Conservation (phyloP, 2,329 filamentous ascomycete species). For the Akanthomyces lecanii region DNA sequence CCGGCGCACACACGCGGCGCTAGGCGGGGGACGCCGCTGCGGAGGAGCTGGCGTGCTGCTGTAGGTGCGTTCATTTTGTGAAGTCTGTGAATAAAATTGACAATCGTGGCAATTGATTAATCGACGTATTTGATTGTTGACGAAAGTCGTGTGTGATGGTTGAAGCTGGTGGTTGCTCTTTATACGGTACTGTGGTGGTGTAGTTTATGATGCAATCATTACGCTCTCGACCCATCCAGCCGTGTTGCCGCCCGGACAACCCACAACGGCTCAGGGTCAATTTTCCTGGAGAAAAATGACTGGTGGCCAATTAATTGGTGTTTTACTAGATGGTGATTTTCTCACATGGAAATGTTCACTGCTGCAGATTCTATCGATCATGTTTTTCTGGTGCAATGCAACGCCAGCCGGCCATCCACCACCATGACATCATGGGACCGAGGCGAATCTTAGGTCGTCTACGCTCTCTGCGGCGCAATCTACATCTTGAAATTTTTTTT, state of each 20-base stretch:
- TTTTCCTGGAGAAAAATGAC: neutral
- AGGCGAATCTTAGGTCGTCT: no score
- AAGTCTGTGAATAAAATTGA: no score
- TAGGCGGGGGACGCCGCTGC: neutral
- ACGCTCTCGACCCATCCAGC: neutral
- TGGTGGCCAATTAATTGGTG: neutral
- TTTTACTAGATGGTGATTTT: neutral
- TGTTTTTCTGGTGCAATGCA: neutral
- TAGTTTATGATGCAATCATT: slow-evolving; percentile 15
- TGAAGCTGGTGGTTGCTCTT: neutral
- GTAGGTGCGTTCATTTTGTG: neutral
- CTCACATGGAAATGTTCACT: neutral
- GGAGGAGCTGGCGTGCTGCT: slow-evolving; percentile 12
- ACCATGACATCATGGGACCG: neutral
- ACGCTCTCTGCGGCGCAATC: no score
- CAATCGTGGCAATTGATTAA: neutral
- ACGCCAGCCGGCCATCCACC: neutral
- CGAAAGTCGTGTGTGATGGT: no score
- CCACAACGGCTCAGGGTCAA: neutral
- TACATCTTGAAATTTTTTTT: no score
- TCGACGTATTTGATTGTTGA: neutral
- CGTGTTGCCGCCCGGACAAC: neutral
- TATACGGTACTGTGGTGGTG: neutral
- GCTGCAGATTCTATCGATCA: neutral
- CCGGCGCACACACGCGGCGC: neutral